These are phyloP conservation scores for Mycothermus thermophilus DNA, from an alignment of 495 filamentous ascomycete species.

Conservation along the genomic window DNA sequence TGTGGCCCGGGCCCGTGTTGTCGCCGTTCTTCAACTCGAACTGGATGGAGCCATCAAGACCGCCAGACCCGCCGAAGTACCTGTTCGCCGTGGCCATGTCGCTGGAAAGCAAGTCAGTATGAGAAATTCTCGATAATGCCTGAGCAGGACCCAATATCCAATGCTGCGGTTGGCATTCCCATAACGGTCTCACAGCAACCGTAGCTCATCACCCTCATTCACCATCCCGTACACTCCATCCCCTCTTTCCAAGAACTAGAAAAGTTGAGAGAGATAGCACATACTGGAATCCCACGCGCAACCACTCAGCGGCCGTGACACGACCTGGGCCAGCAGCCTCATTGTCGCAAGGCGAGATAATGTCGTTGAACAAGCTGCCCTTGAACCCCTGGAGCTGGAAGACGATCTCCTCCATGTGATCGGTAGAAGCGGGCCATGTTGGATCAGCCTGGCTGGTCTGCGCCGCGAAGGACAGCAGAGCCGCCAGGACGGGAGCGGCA, in stretches of 20 bases:
- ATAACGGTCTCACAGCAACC: background rate
- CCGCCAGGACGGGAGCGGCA: conserved; percentile 11
- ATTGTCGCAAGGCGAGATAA: conserved; percentile 44
- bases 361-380: conserved; percentile 38
- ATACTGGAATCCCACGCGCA: conserved; percentile 45
- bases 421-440: conserved; percentile 45
- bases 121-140: background rate
- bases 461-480: conserved; percentile 21
- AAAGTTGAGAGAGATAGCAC: background rate
- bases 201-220: background rate
- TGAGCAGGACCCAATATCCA: no score
- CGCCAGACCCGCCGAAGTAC: conserved; percentile 35
- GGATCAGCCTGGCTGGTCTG: conserved; percentile 26
- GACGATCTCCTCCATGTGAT: conserved; percentile 52
- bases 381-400: conserved; percentile 41
- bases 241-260: background rate
- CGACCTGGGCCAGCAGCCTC: conserved; percentile 41
- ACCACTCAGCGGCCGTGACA: conserved; percentile 45
- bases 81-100: conserved; percentile 46
- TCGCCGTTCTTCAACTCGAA: conserved; percentile 44
- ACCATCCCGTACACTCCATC: background rate
- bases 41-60: conserved; percentile 46
- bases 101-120: conserved; percentile 8
- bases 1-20: conserved; percentile 46
- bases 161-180: no score